Evolutionary conservation across 2,329 filamentous ascomycete genomes (phyloP).

Genomic region (Alternaria triticimaculans): DNA sequence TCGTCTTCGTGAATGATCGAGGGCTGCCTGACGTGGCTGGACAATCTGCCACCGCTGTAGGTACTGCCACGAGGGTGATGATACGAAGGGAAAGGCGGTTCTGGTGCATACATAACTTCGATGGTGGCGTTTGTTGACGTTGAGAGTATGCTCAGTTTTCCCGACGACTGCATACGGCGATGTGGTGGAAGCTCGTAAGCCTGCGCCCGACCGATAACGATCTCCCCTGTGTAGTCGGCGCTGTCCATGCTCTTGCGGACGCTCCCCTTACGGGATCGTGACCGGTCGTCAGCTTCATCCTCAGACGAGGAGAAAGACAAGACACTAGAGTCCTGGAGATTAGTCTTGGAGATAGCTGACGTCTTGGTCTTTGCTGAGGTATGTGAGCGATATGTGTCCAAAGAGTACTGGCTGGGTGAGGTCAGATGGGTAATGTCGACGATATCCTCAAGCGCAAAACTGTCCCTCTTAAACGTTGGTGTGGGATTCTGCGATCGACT

Average conservation of each 20-base stretch:
- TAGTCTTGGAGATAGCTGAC: constrained; percentile 39
- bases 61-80: constrained; percentile 24
- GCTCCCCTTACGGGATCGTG: constrained; percentile 15
- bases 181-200: constrained; percentile 44
- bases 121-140: constrained; percentile 48
- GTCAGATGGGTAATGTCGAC: constrained; percentile 31
- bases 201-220: constrained; percentile 47
- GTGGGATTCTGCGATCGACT: constrained; percentile 22
- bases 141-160: constrained; percentile 42
- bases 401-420: constrained; percentile 40
- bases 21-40: constrained; percentile 46
- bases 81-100: constrained; percentile 29
- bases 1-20: constrained; percentile 48
- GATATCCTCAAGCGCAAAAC: constrained; percentile 29
- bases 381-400: constrained; percentile 35
- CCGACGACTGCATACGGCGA: constrained; percentile 33
- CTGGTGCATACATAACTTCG: constrained; percentile 49
- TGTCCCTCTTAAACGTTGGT: constrained; percentile 24
- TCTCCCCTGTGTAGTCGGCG: constrained; percentile 41
- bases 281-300: constrained; percentile 38
- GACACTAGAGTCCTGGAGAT: constrained; percentile 48
- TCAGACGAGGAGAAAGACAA: constrained; percentile 52
- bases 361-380: constrained; percentile 42
- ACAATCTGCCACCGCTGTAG: constrained; percentile 30
- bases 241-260: constrained; percentile 47